Evolutionary conservation across 2,329 filamentous ascomycete genomes (phyloP).

Genomic region (Coniochaeta prunicola): DNA sequence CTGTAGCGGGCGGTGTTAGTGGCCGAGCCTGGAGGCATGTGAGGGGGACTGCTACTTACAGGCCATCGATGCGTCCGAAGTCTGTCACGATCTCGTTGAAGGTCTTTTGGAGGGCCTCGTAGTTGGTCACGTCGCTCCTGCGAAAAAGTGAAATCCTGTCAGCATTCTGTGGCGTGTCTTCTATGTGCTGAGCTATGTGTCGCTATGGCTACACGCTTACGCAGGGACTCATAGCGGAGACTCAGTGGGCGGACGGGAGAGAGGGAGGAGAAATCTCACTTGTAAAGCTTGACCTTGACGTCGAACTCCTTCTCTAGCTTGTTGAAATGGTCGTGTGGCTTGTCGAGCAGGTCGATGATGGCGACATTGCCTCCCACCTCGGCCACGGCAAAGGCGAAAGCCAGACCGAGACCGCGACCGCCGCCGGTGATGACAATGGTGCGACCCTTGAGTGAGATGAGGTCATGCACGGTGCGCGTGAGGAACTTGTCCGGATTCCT

Average conservation of each 20-base stretch:
- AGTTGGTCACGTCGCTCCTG: constrained; percentile 1
- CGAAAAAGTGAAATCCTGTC: not conserved
- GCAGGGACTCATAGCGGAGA: not conserved
- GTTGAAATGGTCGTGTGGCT: not conserved
- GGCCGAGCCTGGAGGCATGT: too few species aligned
- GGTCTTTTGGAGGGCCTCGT: constrained; percentile 9
- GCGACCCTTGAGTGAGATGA: constrained; percentile 7
- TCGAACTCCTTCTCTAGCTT: constrained; percentile 3
- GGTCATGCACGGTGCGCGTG: constrained; percentile 2
- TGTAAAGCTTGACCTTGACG: constrained; percentile 9
- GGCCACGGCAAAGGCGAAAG: not conserved
- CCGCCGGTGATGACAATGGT: not conserved
- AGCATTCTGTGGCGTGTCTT: not conserved
- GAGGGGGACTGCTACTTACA: constrained; percentile 5
- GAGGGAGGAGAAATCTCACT: constrained; percentile 12
- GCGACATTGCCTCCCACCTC: not conserved
- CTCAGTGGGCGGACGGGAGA: not conserved
- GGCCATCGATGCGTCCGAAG: constrained; percentile 15
- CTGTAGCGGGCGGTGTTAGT: too few species aligned
- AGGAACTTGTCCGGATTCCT: not conserved
- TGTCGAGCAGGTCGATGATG: not conserved
- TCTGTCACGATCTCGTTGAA: constrained; percentile 12
- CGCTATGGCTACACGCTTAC: too few species aligned
- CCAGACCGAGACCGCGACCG: not conserved
- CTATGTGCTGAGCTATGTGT: too few species aligned